These are phyloP conservation scores for Ceratocystis variospora DNA, from an alignment of 2,329 filamentous ascomycete genomes.

Conservation along the genomic window DNA sequence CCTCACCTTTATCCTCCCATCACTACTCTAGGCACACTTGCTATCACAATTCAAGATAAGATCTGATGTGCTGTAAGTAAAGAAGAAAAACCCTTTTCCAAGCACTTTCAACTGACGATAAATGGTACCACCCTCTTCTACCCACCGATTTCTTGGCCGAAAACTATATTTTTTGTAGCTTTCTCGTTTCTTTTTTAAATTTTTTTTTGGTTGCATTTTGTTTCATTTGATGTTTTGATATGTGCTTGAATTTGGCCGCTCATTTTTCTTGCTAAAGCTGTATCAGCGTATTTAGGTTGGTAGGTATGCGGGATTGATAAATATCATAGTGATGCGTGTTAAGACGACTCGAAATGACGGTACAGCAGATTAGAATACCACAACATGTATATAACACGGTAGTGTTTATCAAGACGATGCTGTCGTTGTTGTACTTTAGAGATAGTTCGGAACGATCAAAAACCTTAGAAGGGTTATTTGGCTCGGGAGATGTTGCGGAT, in stretches of 20 bases:
- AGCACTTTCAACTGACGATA: slow-evolving; percentile 9
- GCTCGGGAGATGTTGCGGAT: neutral
- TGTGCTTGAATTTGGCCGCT: slow-evolving; percentile 7
- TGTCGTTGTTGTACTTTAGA: slow-evolving; percentile 8
- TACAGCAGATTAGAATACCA: slow-evolving; percentile 8
- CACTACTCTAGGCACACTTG: neutral
- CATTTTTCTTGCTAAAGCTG: slow-evolving; percentile 2
- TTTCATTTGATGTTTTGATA: neutral
- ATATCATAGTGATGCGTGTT: slow-evolving; percentile 6
- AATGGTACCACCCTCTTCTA: neutral
- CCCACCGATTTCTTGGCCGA: neutral
- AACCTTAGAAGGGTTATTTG: neutral
- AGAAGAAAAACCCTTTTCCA: neutral
- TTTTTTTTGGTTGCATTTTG: neutral
- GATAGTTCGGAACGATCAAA: neutral
- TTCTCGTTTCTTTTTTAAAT: neutral
- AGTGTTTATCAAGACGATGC: slow-evolving; percentile 6
- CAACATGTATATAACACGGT: slow-evolving; percentile 4
- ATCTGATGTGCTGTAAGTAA: slow-evolving; percentile 5
- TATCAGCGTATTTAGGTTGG: slow-evolving; percentile 7
- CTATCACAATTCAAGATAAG: neutral
- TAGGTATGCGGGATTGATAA: slow-evolving; percentile 2
- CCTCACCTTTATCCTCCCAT: neutral
- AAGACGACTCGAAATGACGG: slow-evolving; percentile 8
- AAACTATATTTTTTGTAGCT: neutral